Evolutionary conservation across 208 protist genomes (phyloP), one percentile per base, ranked within the genome.

Genomic region (Trypanosoma lewisi): DNA sequence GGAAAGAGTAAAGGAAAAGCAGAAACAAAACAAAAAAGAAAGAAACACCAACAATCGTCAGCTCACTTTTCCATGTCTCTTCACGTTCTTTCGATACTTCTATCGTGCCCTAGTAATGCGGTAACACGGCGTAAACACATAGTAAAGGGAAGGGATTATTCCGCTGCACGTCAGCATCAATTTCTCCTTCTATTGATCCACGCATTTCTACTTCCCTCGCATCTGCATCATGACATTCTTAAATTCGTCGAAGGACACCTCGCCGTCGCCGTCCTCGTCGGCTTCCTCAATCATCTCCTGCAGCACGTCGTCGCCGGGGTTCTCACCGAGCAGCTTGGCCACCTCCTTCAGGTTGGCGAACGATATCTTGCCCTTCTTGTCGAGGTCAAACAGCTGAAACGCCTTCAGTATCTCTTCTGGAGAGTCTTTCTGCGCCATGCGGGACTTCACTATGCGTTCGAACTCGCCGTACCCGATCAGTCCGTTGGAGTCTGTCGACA

Each of bases 261-360:
- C 93, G 30, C 97, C 97, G 76, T 98, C 97, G 39, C 96, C 90
- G 75, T 99, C 96, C 47, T 93, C 70, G 68, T 99, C 97, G 2
- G 96, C 96, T 67, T 98, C 95, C 11, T 95, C 84, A 56, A 99
- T 98, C 97, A 99, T 99, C 74, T 98, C 96, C 73, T 96, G 82
- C 30, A 99, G 75, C 33, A 99, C 97, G 11, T 98, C 97, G 52
- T 99, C 98, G 16, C 95, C 83, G 5, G 98, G 85, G 76, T 97
- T 95, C 67, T 99, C 97, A 8, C 95, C 95, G 2, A 99, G 76
- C 55, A 98, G 77, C 63, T 97, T 94, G 34, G 96, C 94, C 11
- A 98, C 96, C 68, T 94, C 73, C 73, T 97, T 98, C 30, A 99
- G 77, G 73, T 99, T 99, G 16, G 94, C 88, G 57, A 99, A 98